Conservation (phyloP, 768 basidiomycete genomes). For the Tricholoma bakamatsutake region DNA sequence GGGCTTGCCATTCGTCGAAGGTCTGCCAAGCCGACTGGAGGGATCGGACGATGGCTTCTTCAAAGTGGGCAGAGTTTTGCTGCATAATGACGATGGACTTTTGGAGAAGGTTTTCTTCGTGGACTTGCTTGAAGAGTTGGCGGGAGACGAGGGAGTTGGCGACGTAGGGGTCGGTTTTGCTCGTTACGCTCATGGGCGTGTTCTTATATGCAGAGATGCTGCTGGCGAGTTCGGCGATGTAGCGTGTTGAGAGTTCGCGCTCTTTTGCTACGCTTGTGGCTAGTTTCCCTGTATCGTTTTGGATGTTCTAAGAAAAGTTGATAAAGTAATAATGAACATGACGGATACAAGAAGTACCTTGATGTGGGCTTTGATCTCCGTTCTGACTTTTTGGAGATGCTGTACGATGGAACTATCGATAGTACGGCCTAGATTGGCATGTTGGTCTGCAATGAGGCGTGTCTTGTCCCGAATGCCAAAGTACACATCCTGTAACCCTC, state of each 20-base stretch:
- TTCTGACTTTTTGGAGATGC: slow-evolving; percentile 90
- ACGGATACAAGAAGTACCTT: slow-evolving; percentile 43
- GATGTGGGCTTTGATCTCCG: slow-evolving; percentile 97
- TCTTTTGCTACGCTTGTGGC: slow-evolving; percentile 90
- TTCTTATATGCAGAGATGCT: slow-evolving; percentile 92
- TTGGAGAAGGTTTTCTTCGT: slow-evolving; percentile 97
- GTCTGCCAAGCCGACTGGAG: slow-evolving; percentile 97
- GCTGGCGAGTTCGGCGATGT: slow-evolving; percentile 83
- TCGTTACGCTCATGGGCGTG: slow-evolving; percentile 80
- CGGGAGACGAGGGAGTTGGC: slow-evolving; percentile 66
- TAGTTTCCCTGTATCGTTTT: slow-evolving; percentile 93
- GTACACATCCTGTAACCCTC: slow-evolving; percentile 93
- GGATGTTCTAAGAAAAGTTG: slow-evolving; percentile 59
- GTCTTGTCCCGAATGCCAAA: slow-evolving; percentile 93
- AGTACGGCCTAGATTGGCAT: slow-evolving; percentile 92
- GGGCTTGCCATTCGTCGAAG: slow-evolving; percentile 89
- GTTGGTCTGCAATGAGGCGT: slow-evolving; percentile 88
- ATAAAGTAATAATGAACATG: background rate
- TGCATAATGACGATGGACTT: slow-evolving; percentile 98
- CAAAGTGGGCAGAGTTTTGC: slow-evolving; percentile 94
- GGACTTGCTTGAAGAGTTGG: slow-evolving; percentile 87
- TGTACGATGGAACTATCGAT: slow-evolving; percentile 97
- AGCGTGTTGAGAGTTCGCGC: slow-evolving; percentile 78
- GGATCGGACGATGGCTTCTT: slow-evolving; percentile 91
- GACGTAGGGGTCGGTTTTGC: slow-evolving; percentile 80